Evolutionary conservation across 75 land plant species (phyloP).

Genomic region (Pinus tabuliformis): DNA sequence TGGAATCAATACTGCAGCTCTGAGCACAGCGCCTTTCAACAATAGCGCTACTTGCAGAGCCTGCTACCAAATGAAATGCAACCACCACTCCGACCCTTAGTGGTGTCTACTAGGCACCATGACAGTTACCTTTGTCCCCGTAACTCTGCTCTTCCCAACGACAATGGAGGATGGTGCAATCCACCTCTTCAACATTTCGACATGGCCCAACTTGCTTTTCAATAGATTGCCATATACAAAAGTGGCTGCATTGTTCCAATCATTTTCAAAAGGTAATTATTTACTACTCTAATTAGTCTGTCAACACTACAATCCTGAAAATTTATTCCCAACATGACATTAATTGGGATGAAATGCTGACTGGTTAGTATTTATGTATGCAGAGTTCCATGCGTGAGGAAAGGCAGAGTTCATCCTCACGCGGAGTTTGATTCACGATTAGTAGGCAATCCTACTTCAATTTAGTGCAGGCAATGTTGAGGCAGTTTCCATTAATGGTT

Average conservation of each 20-base stretch:
- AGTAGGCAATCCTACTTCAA: constrained; percentile 36
- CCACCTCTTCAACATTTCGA: constrained; percentile 55
- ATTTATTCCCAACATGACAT: neutral
- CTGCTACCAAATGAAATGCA: constrained; percentile 60
- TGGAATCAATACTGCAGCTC: constrained; percentile 58
- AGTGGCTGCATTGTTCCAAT: constrained; percentile 67
- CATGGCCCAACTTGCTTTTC: constrained; percentile 62
- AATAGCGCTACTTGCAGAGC: constrained; percentile 59
- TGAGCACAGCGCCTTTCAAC: constrained; percentile 60
- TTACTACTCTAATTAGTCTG: neutral
- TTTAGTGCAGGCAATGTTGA: constrained; percentile 28
- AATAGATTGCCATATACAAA: constrained; percentile 67
- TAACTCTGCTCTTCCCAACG: constrained; percentile 51
- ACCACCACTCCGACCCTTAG: constrained; percentile 36
- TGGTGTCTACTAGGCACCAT: constrained; percentile 62
- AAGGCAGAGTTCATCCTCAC: constrained; percentile 25
- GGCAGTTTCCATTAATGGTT: constrained; percentile 15
- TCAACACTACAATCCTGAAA: neutral
- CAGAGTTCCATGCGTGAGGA: constrained; percentile 16
- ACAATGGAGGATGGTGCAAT: constrained; percentile 70
- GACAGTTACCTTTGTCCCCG: constrained; percentile 71
- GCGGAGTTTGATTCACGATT: constrained; percentile 10
- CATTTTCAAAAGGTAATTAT: constrained; percentile 20
- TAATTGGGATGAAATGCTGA: no score
- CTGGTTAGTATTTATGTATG: neutral